These are phyloP conservation scores for Rhodotorula paludigena DNA, from an alignment of 768 basidiomycete genomes.

Conservation along the genomic window DNA sequence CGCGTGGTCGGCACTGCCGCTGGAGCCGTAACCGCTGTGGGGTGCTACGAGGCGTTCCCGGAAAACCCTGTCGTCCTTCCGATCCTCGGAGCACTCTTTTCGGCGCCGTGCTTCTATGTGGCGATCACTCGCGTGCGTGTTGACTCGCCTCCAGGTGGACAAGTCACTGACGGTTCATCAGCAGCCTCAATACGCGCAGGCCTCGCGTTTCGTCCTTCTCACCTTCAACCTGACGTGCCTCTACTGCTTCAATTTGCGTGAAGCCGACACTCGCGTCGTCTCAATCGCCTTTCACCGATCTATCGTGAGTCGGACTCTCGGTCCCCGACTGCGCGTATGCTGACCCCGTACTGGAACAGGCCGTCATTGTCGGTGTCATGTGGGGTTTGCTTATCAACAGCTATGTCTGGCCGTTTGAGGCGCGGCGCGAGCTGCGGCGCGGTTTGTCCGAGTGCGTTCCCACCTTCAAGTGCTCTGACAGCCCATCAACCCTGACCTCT, in stretches of 20 bases:
- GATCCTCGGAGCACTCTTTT: slow-evolving; percentile 79
- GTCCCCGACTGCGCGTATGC: too few species aligned
- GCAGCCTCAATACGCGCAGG: slow-evolving; percentile 65
- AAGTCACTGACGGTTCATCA: slow-evolving; percentile 41
- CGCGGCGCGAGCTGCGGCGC: slow-evolving; percentile 75
- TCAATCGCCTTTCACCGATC: slow-evolving; percentile 72
- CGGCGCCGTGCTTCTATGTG: slow-evolving; percentile 88
- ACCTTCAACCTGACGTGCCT: slow-evolving; percentile 78
- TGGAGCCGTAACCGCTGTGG: slow-evolving; percentile 43
- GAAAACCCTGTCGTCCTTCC: slow-evolving; percentile 69
- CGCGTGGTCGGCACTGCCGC: slow-evolving; percentile 81
- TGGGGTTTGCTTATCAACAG: slow-evolving; percentile 85
- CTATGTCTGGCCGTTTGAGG: slow-evolving; percentile 95
- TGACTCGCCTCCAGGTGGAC: slow-evolving; percentile 7
- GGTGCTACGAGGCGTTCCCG: slow-evolving; percentile 55
- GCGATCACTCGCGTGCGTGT: slow-evolving; percentile 58
- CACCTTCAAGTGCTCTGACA: neutral
- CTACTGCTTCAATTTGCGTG: slow-evolving; percentile 47
- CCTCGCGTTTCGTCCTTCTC: slow-evolving; percentile 72
- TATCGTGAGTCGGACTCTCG: slow-evolving; percentile 39
- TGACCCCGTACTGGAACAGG: slow-evolving; percentile 29
- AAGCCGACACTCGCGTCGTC: slow-evolving; percentile 52
- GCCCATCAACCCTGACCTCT: neutral
- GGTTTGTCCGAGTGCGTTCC: slow-evolving; percentile 76
- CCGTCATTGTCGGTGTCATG: slow-evolving; percentile 78